Base-by-base conservation (phyloP, 345 rosid genomes). In the Lagerstroemia speciosa region DNA sequence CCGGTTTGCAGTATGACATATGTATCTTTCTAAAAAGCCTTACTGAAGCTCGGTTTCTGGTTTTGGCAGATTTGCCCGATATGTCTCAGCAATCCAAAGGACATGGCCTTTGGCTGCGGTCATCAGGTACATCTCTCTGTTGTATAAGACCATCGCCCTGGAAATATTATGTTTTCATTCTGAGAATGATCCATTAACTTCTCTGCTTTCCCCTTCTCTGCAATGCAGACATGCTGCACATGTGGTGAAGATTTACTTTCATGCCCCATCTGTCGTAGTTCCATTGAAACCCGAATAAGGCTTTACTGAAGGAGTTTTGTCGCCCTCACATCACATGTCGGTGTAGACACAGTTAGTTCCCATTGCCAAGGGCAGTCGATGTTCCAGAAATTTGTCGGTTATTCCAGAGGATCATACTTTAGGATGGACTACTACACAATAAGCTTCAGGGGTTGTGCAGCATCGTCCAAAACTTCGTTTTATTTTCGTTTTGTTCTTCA, bases 91-190 rank as follows among this genome's bases (percentile, higher is more conserved):
- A 78, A 77, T 64, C 69, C 52, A 24, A 83, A 83, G 71, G 67
- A 83, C 76, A 78, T 83, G 86, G 86, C 86, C 64, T 83, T 80
- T 30, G 82, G 84, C n/a, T 83, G 86, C 16, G 86, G 86, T 24
- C 86, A 83, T 67, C 86, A 83, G 86, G 86, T 83, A 67, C 55
- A 48, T 19, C 7, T 48, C 31, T n/a, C 16, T 27, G 40, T 11
- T 10, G 24, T 30, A 34, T 14, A 0, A 62, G 62, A 19, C 55
- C 48, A 62, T 61, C 12, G 9, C 31, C 15, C 15, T 3, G 12
- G 19, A 6, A 2, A 48, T 30, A 20, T n/a, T 10, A 27, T 58
- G 63, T 7, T 58, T 58, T 30, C 19, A 10, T 15, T 58, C 5
- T 1, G 33, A 27, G 3, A 10, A 38, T 0, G 22, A 6, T 27